Base-by-base conservation (phyloP, 768 basidiomycete species). In the Mycena kentingensis region DNA sequence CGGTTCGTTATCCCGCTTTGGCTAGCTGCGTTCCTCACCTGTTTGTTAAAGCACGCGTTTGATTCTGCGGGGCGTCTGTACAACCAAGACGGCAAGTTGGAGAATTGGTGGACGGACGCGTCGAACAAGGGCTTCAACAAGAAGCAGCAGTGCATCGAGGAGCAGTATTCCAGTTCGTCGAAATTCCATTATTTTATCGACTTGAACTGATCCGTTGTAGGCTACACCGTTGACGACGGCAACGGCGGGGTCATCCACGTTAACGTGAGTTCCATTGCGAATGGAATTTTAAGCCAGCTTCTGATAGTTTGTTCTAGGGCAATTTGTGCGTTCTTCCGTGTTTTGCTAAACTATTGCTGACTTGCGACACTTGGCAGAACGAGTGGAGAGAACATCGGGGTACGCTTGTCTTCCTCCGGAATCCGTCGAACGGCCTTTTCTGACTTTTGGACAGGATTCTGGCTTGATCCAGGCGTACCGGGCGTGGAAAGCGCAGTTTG, bases 51-150 rank as follows among this genome's bases (percentile, higher is more conserved):
- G 87, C 91, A 94, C 62, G 90, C 90, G 2, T 94, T 95, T 61
- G 94, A 95, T 68, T 90, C 92, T 45, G 81, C 90, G 46, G 95
- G 94, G 7, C 77, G 90, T 45, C 75, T 94, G 60, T 99, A 95
- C 67, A 94, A 98, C 66, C 88, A 92, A 66, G 71, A 88, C 34
- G 97, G 96, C 46, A 87, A 87, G 69, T 73, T 94, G 12, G 84
- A 88, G 52, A 77, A 93, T 62, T 98, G 94, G 94, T 98, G 94
- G 94, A 87, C 90, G 2, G 90, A 94, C 54, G 72, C 76, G 35
- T 98, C 96, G 3, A 90, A 87, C 61, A 77, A 83, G 55, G 87
- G 86, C 0, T 99, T 95, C 77, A 75, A 90, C 49, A 77, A 80
- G 54, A 85, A 87, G 48, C 88, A 93, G 61, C 80, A 88, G 49